Evolutionary conservation across 2,329 filamentous ascomycete species (phyloP).

Genomic region (Knufia petricola): DNA sequence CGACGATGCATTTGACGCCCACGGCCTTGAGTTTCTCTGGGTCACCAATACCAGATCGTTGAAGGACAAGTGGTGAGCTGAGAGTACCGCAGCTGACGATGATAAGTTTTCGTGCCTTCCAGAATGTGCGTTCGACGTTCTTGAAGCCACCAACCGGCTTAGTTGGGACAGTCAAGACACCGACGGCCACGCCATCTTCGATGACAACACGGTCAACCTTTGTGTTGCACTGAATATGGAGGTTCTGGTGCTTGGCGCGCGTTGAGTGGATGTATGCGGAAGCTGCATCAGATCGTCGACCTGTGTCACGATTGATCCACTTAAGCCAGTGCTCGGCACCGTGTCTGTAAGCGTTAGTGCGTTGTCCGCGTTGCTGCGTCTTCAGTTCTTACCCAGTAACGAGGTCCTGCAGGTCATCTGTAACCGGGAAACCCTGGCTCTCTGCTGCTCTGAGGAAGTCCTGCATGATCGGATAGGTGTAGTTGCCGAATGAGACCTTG

Average conservation of each 20-base stretch:
- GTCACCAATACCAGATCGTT: conserved; percentile 65
- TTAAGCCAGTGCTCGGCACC: conserved; percentile 77
- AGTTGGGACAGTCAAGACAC: conserved; percentile 59
- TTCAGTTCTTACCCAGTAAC: conserved; percentile 28
- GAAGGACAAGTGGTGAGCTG: conserved; percentile 64
- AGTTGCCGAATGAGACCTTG: conserved; percentile 73
- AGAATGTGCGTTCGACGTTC: conserved; percentile 44
- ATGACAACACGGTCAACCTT: conserved; percentile 70
- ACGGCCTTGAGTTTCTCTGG: conserved; percentile 59
- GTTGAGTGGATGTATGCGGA: conserved; percentile 72
- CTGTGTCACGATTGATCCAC: conserved; percentile 63
- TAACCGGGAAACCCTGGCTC: conserved; percentile 63
- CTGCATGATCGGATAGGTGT: conserved; percentile 72
- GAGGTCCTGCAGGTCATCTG: conserved; percentile 68
- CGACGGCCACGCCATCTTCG: conserved; percentile 62
- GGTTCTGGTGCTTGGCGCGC: conserved; percentile 57
- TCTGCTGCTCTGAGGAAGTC: conserved; percentile 67
- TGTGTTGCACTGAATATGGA: conserved; percentile 65
- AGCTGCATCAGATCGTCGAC: conserved; percentile 65
- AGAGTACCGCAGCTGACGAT: conserved; percentile 64
- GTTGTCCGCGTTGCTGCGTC: background rate
- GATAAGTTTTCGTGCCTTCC: conserved; percentile 62
- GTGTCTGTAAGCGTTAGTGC: conserved; percentile 31
- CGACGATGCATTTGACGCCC: conserved; percentile 59
- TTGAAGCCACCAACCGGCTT: conserved; percentile 55